Evolutionary conservation across 2,329 filamentous ascomycete species (phyloP).

Genomic region (Ceratocystis lukuohia): DNA sequence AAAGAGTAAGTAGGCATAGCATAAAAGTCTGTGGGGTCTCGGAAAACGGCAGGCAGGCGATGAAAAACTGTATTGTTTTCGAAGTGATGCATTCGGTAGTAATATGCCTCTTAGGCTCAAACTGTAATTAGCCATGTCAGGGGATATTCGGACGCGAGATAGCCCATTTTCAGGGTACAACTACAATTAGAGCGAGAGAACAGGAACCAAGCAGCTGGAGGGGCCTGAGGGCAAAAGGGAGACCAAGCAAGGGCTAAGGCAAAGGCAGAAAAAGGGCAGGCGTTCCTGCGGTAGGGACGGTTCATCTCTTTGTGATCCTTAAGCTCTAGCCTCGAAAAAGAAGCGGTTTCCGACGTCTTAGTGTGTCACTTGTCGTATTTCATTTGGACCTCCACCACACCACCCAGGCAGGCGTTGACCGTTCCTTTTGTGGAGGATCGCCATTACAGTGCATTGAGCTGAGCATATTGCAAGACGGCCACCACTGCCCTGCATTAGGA

Average conservation of each 20-base stretch:
- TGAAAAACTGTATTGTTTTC: too few species aligned
- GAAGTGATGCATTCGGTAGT: background rate
- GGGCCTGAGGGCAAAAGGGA: background rate
- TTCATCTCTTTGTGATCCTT: conserved; percentile 3
- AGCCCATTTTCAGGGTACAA: background rate
- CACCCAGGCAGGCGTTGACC: background rate
- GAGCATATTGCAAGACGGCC: background rate
- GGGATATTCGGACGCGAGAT: background rate
- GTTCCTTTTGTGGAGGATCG: background rate
- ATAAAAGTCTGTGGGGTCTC: background rate
- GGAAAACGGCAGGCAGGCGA: background rate
- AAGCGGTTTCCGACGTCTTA: background rate
- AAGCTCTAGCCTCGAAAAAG: background rate
- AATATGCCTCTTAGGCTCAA: background rate
- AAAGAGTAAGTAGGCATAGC: background rate
- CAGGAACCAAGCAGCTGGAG: too few species aligned
- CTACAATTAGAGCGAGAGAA: background rate
- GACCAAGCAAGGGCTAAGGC: background rate
- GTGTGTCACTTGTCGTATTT: background rate
- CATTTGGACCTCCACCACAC: background rate
- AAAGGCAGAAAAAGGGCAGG: background rate
- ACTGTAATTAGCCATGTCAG: background rate
- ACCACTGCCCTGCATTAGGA: background rate
- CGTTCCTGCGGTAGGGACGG: background rate
- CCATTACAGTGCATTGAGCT: conserved; percentile 3